Evolutionary conservation across 2,329 filamentous ascomycete species (phyloP), one percentile per base, ranked within the genome.

Genomic region (Chaetomium olivaceum): DNA sequence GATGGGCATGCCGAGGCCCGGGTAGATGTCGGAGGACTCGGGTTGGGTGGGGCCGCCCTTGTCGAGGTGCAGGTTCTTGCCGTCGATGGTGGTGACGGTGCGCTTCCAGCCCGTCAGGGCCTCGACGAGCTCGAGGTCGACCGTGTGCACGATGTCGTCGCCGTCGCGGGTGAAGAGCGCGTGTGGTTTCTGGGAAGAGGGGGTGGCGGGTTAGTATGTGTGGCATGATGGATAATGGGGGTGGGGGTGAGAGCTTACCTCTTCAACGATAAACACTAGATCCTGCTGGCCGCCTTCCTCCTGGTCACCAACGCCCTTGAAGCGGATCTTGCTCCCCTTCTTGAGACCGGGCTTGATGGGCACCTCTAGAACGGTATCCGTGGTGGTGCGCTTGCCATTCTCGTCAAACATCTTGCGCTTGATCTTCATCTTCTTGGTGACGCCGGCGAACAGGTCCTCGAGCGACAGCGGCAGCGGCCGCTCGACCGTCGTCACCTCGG

Each of bases 251-350:
- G 21, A 36, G 75, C 89, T 82, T 86, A 93, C 92, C 89, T 97
- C 94, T 78, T 93, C 90, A 25, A 99, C 87, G 65, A 99, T 90
- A 73, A 99, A 96, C 77, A 97, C 93, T 61, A 99, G 79, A 78
- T 99, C 95, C 77, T 99, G 95, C 66, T 93, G 91, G 16, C 94
- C 94, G 51, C 95, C 95, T 75, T 98, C 95, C 68, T 97, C 93
- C 77, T 98, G 93, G 78, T 99, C 95, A 12, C 95, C 95, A n/a
- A 99, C 93, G 51, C 94, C 93, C 75, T 91, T 91, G 76, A 97
- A 99, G 80, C 97, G 97, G 79, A 99, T 97, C 84, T 98, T 99
- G 74, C 92, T 96, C 33, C 95, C 95, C 73, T 96, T 93, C 81
- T 98, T 97, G 78, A 98, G 81, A 66, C 95, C 95, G 6, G 92